These are phyloP conservation scores for Termitomyces sp. DNA, from an alignment of 768 basidiomycete genomes.

Conservation along the genomic window DNA sequence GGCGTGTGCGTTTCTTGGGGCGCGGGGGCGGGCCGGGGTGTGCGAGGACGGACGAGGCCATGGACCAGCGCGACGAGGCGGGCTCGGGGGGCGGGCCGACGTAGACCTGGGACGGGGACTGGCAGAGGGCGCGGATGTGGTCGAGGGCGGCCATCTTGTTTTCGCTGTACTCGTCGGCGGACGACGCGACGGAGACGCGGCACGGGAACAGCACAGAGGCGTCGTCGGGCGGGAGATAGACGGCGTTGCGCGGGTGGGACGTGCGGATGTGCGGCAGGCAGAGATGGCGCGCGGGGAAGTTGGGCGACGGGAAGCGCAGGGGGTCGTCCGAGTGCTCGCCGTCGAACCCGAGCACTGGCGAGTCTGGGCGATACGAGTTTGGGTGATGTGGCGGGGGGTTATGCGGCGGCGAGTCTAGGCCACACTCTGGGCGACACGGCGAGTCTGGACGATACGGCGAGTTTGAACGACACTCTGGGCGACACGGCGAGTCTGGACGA, in stretches of 20 bases:
- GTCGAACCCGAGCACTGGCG: slow-evolving; percentile 19
- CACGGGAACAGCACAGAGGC: slow-evolving; percentile 15
- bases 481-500: no score
- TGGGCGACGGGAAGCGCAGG: slow-evolving; percentile 12
- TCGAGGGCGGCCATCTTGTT: neutral
- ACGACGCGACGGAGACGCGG: neutral
- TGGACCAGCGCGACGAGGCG: slow-evolving; percentile 9
- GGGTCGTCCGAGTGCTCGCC: slow-evolving; percentile 9
- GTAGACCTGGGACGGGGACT: slow-evolving; percentile 7
- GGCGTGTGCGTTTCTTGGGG: slow-evolving; percentile 4
- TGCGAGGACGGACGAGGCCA: slow-evolving; percentile 1
- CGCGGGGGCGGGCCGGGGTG: neutral
- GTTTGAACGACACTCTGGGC: no score
- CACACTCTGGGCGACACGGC: no score
- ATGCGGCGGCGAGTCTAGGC: no score
- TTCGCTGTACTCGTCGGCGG: slow-evolving; percentile 1
- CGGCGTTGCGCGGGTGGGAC: slow-evolving; percentile 21
- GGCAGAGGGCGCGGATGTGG: slow-evolving; percentile 3
- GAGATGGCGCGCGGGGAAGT: slow-evolving; percentile 3
- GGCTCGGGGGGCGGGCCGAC: slow-evolving; percentile 1
- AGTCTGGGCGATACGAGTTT: slow-evolving; percentile 13
- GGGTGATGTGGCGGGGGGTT: no score
- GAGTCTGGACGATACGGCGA: no score
- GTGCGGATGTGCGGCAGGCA: slow-evolving; percentile 1
- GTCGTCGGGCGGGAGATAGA: slow-evolving; percentile 30